Evolutionary conservation across 164 flowering plant species (phyloP), one percentile per base, ranked within the genome.

Genomic region (Dillenia suffruticosa): DNA sequence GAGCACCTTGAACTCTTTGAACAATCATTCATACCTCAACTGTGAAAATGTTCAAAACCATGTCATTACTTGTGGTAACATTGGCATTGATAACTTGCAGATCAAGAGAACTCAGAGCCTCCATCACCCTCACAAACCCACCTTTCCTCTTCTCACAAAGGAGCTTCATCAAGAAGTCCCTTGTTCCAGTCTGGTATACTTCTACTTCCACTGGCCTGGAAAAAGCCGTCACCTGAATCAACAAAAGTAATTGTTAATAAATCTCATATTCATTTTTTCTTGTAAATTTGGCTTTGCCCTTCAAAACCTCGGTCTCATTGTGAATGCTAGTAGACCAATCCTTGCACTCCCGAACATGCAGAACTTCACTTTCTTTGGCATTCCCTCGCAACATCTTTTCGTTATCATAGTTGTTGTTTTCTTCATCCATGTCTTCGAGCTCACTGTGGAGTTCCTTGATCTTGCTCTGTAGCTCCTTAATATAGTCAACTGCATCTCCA

Each of bases 401-500:
- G 9, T 51, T 64, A 1, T 51, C 62, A 43, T 44, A 49, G 45
- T 61, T 50, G 54, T 49, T 53, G 13, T 69, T 72, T 10, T 70
- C 74, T 8, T 71, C 80, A 53, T 72, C 76, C 59, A 70, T 44
- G 53, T 70, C 65, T 57, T 50, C 56, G 22, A 88, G 77, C 74
- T 86, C 86, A 15, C 69, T 72, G 15, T 67, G 52, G 48, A 79
- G 81, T 7, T 58, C 53, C 49, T 73, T 64, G 10, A 64, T 72
- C 32, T 74, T 63, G 63, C 65, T 54, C 51, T 74, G 64, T 63
- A 85, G 48, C 68, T 85, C 87, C 61, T 49, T 57, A 56, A 87
- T 81, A 68, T 82, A 83, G 0, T 73, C 76, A 5, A 72, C 63
- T 40, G 90, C 93, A 77, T 87, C 93, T 19, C 65, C 77, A 14